These are phyloP conservation scores for Gnomoniopsis smithogilvyi DNA, from an alignment of 2,329 filamentous ascomycete genomes.

Conservation along the genomic window DNA sequence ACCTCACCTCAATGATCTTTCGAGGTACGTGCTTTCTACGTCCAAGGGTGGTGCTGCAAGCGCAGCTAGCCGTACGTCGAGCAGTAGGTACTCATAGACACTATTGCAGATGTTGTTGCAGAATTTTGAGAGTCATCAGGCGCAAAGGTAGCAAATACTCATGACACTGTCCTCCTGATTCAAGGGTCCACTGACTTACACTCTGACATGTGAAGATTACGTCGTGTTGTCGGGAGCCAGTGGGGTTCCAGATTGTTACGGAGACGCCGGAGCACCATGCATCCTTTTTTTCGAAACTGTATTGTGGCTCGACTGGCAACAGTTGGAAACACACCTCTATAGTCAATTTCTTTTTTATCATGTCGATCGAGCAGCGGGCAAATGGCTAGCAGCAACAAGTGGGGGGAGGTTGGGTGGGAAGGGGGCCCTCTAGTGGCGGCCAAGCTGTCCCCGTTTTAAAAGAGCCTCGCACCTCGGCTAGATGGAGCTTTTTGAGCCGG, in stretches of 20 bases:
- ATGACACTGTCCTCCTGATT: background rate
- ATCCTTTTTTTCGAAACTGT: background rate
- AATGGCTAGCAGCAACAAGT: too few species aligned
- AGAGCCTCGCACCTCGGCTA: background rate
- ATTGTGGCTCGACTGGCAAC: background rate
- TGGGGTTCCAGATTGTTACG: background rate
- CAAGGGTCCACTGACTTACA: background rate
- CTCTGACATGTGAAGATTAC: slow-evolving; percentile 6
- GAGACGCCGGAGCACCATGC: background rate
- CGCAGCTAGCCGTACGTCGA: too few species aligned
- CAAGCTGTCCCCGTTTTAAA: background rate
- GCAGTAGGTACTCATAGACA: too few species aligned
- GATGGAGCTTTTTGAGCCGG: background rate
- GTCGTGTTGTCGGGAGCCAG: background rate
- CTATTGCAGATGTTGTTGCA: too few species aligned
- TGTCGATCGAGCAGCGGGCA: too few species aligned
- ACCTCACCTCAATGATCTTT: too few species aligned
- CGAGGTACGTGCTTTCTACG: too few species aligned
- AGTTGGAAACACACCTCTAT: too few species aligned
- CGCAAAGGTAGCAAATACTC: too few species aligned
- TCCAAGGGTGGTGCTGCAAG: too few species aligned
- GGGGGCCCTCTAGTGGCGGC: background rate
- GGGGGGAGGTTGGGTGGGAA: too few species aligned
- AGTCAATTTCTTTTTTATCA: background rate
- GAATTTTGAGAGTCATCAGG: too few species aligned